Evolutionary conservation across 768 basidiomycete genomes (phyloP).

Genomic region (Mycena vulgaris): DNA sequence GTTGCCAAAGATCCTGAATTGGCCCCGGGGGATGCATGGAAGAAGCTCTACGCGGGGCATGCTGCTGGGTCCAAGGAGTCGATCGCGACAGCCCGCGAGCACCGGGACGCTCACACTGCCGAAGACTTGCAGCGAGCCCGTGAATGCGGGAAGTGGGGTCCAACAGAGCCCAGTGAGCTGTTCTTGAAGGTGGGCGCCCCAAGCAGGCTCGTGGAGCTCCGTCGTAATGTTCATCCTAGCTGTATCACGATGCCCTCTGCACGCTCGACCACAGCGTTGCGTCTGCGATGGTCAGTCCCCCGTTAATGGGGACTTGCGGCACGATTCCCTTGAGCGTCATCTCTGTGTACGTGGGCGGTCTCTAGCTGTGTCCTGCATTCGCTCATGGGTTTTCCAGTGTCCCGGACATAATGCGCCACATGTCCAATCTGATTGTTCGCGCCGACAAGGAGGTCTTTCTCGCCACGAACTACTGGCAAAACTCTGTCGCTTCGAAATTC

Average conservation of each 20-base stretch:
- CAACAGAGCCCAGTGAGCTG: conserved; percentile 65
- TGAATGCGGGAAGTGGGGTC: conserved; percentile 67
- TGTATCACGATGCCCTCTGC: conserved; percentile 75
- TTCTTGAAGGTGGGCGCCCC: conserved; percentile 66
- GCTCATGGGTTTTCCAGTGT: conserved; percentile 54
- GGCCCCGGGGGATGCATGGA: conserved; percentile 55
- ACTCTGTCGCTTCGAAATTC: conserved; percentile 64
- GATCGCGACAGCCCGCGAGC: conserved; percentile 39
- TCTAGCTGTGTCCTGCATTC: background rate
- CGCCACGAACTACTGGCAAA: conserved; percentile 76
- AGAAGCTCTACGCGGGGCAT: conserved; percentile 54
- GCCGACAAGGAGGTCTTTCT: conserved; percentile 78
- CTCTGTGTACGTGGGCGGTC: conserved; percentile 58
- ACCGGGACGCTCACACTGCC: conserved; percentile 48
- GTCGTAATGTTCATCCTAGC: conserved; percentile 50
- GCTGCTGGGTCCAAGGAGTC: conserved; percentile 35
- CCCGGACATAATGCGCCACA: conserved; percentile 83
- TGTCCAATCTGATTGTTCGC: conserved; percentile 71
- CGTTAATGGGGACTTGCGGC: conserved; percentile 73
- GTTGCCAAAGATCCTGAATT: conserved; percentile 55
- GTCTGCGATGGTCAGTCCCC: conserved; percentile 72
- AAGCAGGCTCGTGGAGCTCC: background rate
- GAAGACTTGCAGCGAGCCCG: conserved; percentile 64
- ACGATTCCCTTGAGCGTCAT: conserved; percentile 75
- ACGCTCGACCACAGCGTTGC: conserved; percentile 69